Conservation (phyloP, 2,329 filamentous ascomycete species). For the Aspergillus ustus region DNA sequence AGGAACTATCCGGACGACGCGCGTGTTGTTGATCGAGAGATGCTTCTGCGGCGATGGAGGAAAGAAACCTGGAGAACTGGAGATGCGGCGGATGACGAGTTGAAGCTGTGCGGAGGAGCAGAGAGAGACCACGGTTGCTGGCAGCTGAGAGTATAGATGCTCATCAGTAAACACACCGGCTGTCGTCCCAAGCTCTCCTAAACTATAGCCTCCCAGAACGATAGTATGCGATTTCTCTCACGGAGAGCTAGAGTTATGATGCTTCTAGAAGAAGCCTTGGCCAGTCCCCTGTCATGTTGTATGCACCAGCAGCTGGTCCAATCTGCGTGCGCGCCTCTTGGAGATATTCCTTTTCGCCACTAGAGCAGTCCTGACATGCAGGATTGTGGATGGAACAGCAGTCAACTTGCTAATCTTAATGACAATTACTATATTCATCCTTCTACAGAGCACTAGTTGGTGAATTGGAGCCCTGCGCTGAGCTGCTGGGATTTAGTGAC, state of each 20-base stretch:
- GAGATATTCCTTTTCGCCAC: conserved; percentile 7
- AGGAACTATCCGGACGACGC: not conserved
- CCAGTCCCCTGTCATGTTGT: conserved; percentile 5
- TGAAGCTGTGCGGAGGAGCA: not conserved
- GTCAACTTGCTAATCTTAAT: not conserved
- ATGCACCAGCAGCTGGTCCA: conserved; percentile 1
- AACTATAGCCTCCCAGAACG: not conserved
- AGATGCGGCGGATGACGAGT: conserved; percentile 1
- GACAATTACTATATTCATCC: not conserved
- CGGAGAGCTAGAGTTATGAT: conserved; percentile 1
- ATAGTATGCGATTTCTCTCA: not conserved
- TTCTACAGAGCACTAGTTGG: conserved; percentile 9
- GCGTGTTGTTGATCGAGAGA: conserved; percentile 3
- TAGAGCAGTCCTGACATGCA: conserved; percentile 11
- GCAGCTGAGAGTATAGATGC: not conserved
- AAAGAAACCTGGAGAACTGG: not conserved
- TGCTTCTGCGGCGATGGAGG: not conserved
- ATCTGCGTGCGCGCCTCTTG: not conserved
- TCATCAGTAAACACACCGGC: not conserved
- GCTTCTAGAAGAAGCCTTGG: conserved; percentile 10
- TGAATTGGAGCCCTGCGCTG: not conserved
- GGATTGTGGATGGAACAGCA: not conserved
- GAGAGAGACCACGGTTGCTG: not conserved
- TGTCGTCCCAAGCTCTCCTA: not conserved
- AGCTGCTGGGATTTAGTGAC: not conserved